Conservation (phyloP, 768 basidiomycete genomes). For the Tricholoma sp. region DNA sequence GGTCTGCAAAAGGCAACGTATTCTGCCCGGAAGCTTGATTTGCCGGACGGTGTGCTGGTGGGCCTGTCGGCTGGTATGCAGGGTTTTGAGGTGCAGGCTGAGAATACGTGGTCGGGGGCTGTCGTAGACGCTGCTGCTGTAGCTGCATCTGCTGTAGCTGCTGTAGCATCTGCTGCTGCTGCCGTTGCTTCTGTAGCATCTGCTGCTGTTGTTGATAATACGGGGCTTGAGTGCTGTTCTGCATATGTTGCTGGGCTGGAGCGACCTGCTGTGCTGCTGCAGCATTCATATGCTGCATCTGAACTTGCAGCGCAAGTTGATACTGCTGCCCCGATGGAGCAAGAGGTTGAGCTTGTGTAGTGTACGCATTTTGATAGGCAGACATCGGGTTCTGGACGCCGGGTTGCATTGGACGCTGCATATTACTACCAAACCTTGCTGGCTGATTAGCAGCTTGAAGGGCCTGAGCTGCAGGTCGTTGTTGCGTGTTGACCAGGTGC, state of each 20-base stretch:
- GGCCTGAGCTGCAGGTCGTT: background rate
- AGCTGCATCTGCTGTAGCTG: background rate
- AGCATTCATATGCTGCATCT: background rate
- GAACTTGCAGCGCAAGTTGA: background rate
- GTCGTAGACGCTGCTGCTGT: no score
- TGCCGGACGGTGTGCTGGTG: background rate
- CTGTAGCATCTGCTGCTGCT: slow-evolving; percentile 5
- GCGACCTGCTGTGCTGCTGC: background rate
- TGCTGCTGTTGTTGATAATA: background rate
- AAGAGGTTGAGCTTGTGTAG: background rate
- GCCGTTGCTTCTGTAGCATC: background rate
- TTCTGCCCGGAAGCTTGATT: background rate
- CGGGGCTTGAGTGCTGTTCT: background rate
- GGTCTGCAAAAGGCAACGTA: background rate
- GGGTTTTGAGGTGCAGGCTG: background rate
- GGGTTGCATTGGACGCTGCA: slow-evolving; percentile 2
- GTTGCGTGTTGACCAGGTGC: slow-evolving; percentile 7
- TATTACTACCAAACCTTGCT: background rate
- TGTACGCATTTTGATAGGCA: background rate
- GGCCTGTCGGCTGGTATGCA: background rate
- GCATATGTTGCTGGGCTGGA: slow-evolving; percentile 2
- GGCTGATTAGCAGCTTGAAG: background rate
- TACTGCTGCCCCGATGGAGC: background rate
- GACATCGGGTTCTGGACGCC: background rate
- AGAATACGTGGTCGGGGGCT: background rate